Base-by-base conservation (phyloP, 345 rosid species). In the Kernera saxatilis region DNA sequence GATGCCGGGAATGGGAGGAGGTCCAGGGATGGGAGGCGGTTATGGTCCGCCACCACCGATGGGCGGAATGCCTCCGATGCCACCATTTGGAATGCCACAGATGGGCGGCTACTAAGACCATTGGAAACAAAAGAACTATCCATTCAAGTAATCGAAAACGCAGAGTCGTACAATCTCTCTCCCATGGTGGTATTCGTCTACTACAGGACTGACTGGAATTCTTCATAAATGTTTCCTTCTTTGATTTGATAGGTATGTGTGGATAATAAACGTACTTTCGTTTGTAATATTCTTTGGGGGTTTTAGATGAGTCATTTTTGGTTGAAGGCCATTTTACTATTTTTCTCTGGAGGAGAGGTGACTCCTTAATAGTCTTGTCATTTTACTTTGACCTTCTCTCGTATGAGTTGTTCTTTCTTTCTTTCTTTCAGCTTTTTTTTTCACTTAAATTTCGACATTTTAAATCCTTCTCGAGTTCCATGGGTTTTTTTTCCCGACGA, bases 1-100 rank as follows among this genome's bases (percentile, higher is more conserved):
- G 3, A 86, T 91, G 89, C 93, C 97, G 1, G 96, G 96, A 9
- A 91, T 91, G 97, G 87, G 82, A 39, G 84, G 82, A 41, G 70
- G 62, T 49, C 67, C 75, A 17, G 67, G 52, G 32, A 70, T 70
- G 75, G 76, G 74, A 46, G 77, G 76, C 17, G 77, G 72, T 19
- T 78, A 69, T 35, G 81, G 73, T 41, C 83, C 81, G 35, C 82
- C 84, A 8, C 89, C 84, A 43, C 82, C 77, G 1, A 88, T 84
- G 88, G 80, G 84, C 0, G 94, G 95, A 7, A 82, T 89, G 96
- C 76, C 80, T 15, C 79, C 79, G 19, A 77, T 77, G 80, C 90
- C 86, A 45, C 84, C 88, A 58, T 88, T 62, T 27, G 93, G 93
- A 54, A 77, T 77, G 80, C 90, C 87, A 46, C 85, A 88, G 12